Base-by-base conservation (phyloP, 164 flowering plant species). In the Buxus sempervirens region DNA sequence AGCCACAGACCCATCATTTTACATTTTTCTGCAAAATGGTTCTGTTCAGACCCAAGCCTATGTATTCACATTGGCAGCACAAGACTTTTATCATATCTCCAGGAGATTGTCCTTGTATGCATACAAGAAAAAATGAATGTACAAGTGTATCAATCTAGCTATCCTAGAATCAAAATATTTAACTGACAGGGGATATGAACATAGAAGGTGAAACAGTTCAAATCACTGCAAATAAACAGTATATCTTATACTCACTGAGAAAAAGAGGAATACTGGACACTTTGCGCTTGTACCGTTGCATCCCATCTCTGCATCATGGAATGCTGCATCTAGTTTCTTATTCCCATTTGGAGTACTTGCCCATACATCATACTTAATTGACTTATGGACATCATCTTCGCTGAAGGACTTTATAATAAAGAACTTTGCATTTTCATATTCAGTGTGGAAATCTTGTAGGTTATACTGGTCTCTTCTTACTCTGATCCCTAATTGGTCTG, bases 281-380 rank as follows among this genome's bases (percentile, higher is more conserved):
- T 58, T 76, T 58, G 42, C 68, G 66, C 82, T 79, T 18, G 71
- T 71, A 66, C 80, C 86, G 45, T 28, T 70, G 9, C 80, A 36
- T 70, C 64, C 79, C 8, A 68, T 70, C 68, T 83, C 80, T 41
- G 89, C 89, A 61, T 82, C 88, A 68, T 70, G 83, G 64, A 74
- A 93, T 62, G 89, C 86, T 55, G 90, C 90, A 76, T 93, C 85
- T 26, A 93, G 82, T 77, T 90, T 93, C 81, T 77, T 83, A 67
- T 90, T 93, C 0, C 98, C 98, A 68, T 75, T 79, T 42, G 86
- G 84, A 42, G 97, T 93, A 70, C 98, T 93, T 20, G 98, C 74
- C 98, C 97, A 93, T 53, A 89, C 98, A 69, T 80, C 75, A 71
- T 91, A 93, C 70, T 93, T 93, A 41, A 91, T 75, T 68, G 86